Base-by-base conservation (phyloP, 2,329 filamentous ascomycete genomes). In the Cladophialophora exuberans region DNA sequence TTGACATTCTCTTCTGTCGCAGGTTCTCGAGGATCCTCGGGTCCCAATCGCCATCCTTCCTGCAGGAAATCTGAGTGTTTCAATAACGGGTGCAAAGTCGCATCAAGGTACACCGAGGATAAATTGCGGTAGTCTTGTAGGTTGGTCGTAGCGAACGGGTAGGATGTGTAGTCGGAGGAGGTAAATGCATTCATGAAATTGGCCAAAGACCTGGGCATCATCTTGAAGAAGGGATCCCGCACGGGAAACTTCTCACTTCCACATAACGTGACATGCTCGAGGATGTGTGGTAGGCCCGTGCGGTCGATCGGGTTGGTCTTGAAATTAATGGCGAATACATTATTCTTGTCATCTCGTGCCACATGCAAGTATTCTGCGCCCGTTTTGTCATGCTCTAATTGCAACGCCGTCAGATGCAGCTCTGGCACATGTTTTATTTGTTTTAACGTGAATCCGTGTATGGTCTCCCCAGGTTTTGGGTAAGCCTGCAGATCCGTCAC, bases 121-220 rank as follows among this genome's bases (percentile, higher is more conserved):
- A 99, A 81, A 68, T 99, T 99, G 73, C 89, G 89, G 73, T 94
- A 99, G 67, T 99, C 94, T 70, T 96, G 90, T 17, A 84, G 80
- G 67, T 99, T 99, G 20, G 94, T 99, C 2, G 94, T 99, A 53
- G 94, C 92, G 72, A 99, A 99, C 1, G 94, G 94, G 69, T 99
- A 99, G 64, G 90, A 96, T 9, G 94, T 99, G 71, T 99, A 92
- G 68, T 97, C 93, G 18, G 91, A 88, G 22, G 92, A 91, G 36
- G 94, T 99, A 70, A 97, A 96, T 58, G 94, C 94, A 72, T 99
- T 99, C 94, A 99, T 99, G 70, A 97, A 99, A 74, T 97, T 99
- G 62, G 94, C 97, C n/a, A 99, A 81, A 4, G 94, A 97, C 65
- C 94, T 86, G 18, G 94, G 94, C 22, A 99, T 83, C 94, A 99